phyloP scores from a whole-genome alignment of 164 flowering plant species.

The Macadamia tetraphylla region DNA sequence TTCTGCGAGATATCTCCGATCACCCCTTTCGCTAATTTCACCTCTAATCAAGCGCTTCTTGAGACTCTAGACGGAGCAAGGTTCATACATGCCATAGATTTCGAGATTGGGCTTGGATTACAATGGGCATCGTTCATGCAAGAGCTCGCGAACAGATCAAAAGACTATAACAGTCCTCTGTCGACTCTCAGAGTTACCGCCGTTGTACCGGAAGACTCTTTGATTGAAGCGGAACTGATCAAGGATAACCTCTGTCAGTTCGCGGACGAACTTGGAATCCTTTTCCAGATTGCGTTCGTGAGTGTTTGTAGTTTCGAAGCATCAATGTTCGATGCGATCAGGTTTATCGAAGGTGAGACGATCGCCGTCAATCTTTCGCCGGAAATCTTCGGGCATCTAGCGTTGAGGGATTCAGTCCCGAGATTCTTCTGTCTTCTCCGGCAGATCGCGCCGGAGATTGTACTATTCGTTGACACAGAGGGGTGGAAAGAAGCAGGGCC shows the following conservation, averaged over 20 bases:
- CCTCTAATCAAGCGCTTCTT: constrained; percentile 82
- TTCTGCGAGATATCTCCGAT: constrained; percentile 68
- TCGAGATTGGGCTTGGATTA: constrained; percentile 84
- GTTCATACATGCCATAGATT: constrained; percentile 65
- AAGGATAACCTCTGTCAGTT: constrained; percentile 60
- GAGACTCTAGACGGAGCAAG: constrained; percentile 52
- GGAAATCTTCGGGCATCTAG: constrained; percentile 41
- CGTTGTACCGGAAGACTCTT: constrained; percentile 52
- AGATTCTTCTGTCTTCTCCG: constrained; percentile 50
- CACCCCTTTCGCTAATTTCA: constrained; percentile 77
- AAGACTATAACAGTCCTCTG: constrained; percentile 16
- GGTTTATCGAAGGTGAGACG: constrained; percentile 56
- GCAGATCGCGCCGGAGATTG: constrained; percentile 42
- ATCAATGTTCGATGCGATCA: constrained; percentile 44
- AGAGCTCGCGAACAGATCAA: constrained; percentile 52
- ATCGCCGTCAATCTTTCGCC: constrained; percentile 57
- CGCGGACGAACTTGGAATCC: constrained; percentile 57
- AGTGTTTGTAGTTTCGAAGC: constrained; percentile 39
- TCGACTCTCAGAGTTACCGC: constrained; percentile 61
- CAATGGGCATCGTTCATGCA: constrained; percentile 84
- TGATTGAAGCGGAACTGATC: constrained; percentile 45
- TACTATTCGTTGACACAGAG: constrained; percentile 61
- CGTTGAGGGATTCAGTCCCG: constrained; percentile 18
- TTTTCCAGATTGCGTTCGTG: constrained; percentile 59
- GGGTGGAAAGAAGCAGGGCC: constrained; percentile 36